Conservation (phyloP, 495 filamentous ascomycete genomes). For the Hamigera avellanea region DNA sequence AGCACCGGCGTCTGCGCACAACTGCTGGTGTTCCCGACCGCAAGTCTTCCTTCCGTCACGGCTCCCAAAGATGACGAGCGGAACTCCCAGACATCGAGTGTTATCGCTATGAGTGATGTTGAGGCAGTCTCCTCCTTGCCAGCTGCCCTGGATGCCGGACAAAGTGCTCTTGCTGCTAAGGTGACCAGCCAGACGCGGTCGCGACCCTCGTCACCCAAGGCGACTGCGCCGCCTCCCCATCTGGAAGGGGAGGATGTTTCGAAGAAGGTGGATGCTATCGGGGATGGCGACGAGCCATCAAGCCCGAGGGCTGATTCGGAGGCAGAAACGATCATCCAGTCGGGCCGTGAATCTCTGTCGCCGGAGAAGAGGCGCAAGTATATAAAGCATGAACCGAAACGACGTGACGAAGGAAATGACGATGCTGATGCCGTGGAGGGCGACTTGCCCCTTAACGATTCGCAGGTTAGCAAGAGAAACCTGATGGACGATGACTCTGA, state of each 20-base stretch:
- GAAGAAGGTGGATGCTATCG: constrained; percentile 12
- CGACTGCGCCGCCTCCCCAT: constrained; percentile 10
- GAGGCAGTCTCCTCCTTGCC: constrained; percentile 31
- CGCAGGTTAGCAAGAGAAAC: constrained; percentile 23
- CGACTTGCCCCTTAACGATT: constrained; percentile 12
- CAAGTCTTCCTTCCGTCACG: constrained; percentile 25
- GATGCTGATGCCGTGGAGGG: constrained; percentile 22
- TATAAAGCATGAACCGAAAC: constrained; percentile 52
- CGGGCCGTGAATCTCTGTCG: constrained; percentile 58
- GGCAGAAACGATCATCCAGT: constrained; percentile 69
- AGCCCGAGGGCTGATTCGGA: constrained; percentile 54
- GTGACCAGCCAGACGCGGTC: constrained; percentile 16
- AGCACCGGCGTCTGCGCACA: constrained; percentile 27
- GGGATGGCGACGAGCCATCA: constrained; percentile 20
- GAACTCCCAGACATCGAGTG: constrained; percentile 30
- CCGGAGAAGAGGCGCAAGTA: constrained; percentile 56
- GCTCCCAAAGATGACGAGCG: constrained; percentile 40
- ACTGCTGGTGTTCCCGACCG: constrained; percentile 29
- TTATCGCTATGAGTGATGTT: constrained; percentile 43
- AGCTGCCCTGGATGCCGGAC: constrained; percentile 31
- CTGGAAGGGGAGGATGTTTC: constrained; percentile 12
- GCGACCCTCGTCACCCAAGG: constrained; percentile 16
- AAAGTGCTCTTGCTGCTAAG: constrained; percentile 26
- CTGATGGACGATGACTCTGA: constrained; percentile 16
- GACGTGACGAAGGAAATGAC: constrained; percentile 41